A percentile compares a stretch with the other conserved stretches of the same genome.
phyloP scores from a whole-genome alignment of 257 asterid genomes.

The Fraxinus excelsior region DNA sequence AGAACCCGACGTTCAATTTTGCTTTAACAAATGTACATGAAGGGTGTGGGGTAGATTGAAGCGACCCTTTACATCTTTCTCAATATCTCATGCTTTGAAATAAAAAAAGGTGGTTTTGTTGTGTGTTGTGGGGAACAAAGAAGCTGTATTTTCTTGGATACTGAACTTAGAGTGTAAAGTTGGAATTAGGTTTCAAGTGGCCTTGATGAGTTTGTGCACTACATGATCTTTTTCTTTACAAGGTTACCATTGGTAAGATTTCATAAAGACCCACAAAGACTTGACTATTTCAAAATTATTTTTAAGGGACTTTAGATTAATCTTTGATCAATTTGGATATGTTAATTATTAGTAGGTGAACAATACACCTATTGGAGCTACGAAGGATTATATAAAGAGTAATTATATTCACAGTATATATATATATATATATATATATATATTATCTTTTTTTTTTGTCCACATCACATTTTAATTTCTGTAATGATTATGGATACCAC shows the following conservation, averaged over 20 bases:
- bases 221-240: background rate
- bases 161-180: conserved; percentile 16
- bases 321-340: background rate
- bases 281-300: background rate
- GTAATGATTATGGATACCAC: too few species aligned
- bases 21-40: background rate
- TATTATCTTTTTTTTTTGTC: too few species aligned
- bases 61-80: conserved; percentile 26
- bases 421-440: too few species aligned
- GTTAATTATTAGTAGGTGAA: too few species aligned
- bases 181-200: conserved; percentile 30
- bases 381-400: too few species aligned
- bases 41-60: conserved; percentile 35
- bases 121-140: conserved; percentile 44
- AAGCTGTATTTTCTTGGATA: conserved; percentile 42
- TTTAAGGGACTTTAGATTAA: background rate
- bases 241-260: background rate
- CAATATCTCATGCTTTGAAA: conserved; percentile 29
- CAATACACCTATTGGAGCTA: too few species aligned
- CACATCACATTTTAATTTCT: too few species aligned
- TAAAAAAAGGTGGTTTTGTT: conserved; percentile 28
- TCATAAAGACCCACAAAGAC: background rate
- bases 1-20: conserved; percentile 18
- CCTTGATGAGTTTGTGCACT: conserved; percentile 24
- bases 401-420: too few species aligned